A percentile compares a stretch with the other conserved stretches of the same genome.
Evolutionary conservation across 306 rosid species (phyloP).

Genomic region (Fagus crenata): DNA sequence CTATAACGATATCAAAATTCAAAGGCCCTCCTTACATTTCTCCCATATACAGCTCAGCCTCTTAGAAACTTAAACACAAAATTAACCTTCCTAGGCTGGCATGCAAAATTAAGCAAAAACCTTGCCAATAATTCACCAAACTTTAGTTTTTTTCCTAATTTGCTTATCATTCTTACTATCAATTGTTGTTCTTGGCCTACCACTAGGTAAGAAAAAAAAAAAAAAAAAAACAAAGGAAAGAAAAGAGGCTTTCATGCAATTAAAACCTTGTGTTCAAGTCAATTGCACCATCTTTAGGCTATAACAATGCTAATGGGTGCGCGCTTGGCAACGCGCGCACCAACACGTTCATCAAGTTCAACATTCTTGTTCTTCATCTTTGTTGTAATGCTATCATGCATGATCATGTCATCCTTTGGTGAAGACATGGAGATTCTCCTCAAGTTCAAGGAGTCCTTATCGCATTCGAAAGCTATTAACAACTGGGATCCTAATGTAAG

Average conservation of each 20-base stretch:
- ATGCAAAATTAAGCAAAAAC: slow-evolving; percentile 6
- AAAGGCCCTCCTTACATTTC: slow-evolving; percentile 64
- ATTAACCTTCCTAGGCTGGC: slow-evolving; percentile 13
- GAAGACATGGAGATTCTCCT: slow-evolving; percentile 49
- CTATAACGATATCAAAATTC: slow-evolving; percentile 19
- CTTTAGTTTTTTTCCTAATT: slow-evolving; percentile 16
- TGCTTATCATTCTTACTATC: neutral
- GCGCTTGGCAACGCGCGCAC: slow-evolving; percentile 90
- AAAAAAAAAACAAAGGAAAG: no score
- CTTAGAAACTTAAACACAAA: slow-evolving; percentile 34
- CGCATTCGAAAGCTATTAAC: slow-evolving; percentile 28
- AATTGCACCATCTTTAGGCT: neutral
- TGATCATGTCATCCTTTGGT: slow-evolving; percentile 1
- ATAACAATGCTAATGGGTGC: slow-evolving; percentile 60
- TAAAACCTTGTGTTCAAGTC: slow-evolving; percentile 7
- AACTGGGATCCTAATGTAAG: slow-evolving; percentile 53
- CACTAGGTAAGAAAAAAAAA: neutral
- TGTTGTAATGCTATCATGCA: slow-evolving; percentile 30
- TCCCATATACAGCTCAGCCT: slow-evolving; percentile 43
- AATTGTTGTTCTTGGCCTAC: neutral
- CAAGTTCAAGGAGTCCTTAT: slow-evolving; percentile 54
- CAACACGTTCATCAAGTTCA: slow-evolving; percentile 34
- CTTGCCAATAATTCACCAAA: slow-evolving; percentile 22
- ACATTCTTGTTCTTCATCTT: neutral
- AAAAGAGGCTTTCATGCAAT: slow-evolving; percentile 9